Conservation (phyloP, 2,329 filamentous ascomycete genomes). For the Phialemoniopsis sp. region DNA sequence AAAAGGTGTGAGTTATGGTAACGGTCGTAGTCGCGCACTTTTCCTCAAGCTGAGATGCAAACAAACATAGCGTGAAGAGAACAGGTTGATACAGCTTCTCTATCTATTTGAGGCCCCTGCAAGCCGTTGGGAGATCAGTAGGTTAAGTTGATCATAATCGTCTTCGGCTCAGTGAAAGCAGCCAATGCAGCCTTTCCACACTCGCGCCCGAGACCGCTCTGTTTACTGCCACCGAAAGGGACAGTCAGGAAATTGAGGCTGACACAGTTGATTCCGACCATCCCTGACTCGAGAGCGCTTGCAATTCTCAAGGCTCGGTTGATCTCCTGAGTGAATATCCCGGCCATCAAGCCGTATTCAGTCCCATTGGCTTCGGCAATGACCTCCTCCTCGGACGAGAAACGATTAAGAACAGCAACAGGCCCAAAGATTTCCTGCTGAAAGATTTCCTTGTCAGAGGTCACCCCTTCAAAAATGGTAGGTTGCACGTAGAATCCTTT, state of each 20-base stretch:
- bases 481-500: conserved; percentile 37
- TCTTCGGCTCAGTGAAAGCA: conserved; percentile 45
- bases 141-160: conserved; percentile 37
- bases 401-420: conserved; percentile 48
- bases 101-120: too few relatives aligned
- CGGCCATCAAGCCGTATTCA: conserved; percentile 36
- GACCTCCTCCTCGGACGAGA: conserved; percentile 53
- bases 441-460: conserved; percentile 39
- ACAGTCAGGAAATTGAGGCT: conserved; percentile 29
- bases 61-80: too few relatives aligned
- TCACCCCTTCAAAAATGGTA: conserved; percentile 38
- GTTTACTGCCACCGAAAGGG: conserved; percentile 47
- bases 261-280: conserved; percentile 63
- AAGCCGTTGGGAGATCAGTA: too few relatives aligned
- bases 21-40: too few relatives aligned
- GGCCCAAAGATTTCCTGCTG: conserved; percentile 55
- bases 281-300: conserved; percentile 58
- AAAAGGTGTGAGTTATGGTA: too few relatives aligned
- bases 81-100: too few relatives aligned
- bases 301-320: conserved; percentile 54
- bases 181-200: conserved; percentile 40
- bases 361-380: conserved; percentile 51
- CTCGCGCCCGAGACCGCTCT: conserved; percentile 44
- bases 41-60: too few relatives aligned
- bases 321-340: conserved; percentile 60